Base-by-base conservation (phyloP, 495 filamentous ascomycete genomes). In the Penicillium lividum region DNA sequence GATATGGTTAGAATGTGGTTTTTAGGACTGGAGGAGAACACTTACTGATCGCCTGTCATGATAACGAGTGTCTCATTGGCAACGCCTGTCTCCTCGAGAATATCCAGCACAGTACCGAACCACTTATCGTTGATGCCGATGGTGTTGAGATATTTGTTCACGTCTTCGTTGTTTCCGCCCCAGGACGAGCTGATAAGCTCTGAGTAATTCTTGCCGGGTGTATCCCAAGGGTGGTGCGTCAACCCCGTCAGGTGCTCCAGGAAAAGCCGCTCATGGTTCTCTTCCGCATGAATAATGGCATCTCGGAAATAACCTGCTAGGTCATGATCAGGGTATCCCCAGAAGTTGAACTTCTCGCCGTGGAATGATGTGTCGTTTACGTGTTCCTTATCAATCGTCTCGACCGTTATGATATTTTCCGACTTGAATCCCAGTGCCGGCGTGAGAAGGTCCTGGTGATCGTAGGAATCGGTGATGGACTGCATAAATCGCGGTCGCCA, bases 31-130 rank as follows among this genome's bases (percentile, higher is more conserved):
- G 38, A 45, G 25, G 25, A 3, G 22, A 42, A 7, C 18, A 38
- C 68, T 57, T 69, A 71, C 68, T 79, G 76, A 49, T 79, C 76
- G 28, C 76, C 76, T 27, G 77, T 69, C 63, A 78, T 72, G 15
- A 79, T 68, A 18, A 79, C 63, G 33, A 79, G 59, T 13, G 76
- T 79, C 62, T 79, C 71, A 16, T 79, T 64, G 18, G 72, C 70
- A 25, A 78, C 65, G 18, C 70, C 74, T 7, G 68, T 65, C 46
- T 78, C 73, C 57, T 78, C 73, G 28, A 79, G 58, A n/a, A 77
- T 64, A 6, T 73, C 58, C 46, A 78, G 54, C 16, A 75, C 64
- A 9, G 65, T 64, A 10, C 61, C 60, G 28, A 76, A 64, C 76
- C 76, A 79, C 15, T 65, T 50, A 40, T 79, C 75, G 9, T 65